phyloP scores from a whole-genome alignment of 305 asterid genomes.

The Ilex paraguariensis region DNA sequence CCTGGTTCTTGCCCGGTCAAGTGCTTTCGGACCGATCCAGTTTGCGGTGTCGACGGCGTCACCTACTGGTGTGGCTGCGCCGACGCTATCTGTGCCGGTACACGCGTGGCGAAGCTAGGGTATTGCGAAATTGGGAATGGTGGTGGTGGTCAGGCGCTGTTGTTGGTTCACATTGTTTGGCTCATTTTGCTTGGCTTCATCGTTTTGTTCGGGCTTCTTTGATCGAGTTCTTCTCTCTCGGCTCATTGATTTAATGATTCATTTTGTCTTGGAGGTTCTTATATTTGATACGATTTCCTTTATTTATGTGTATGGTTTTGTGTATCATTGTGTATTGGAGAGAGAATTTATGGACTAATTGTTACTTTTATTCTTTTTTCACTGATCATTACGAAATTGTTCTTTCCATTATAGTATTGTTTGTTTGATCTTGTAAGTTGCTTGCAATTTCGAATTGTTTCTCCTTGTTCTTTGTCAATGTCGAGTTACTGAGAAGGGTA shows the following conservation, averaged over 20 bases:
- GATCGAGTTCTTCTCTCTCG: constrained; percentile 11
- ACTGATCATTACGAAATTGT: too few species aligned
- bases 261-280: background rate
- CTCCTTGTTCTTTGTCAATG: too few species aligned
- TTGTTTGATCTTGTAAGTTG: too few species aligned
- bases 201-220: constrained; percentile 77
- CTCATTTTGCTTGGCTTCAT: constrained; percentile 73
- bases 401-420: too few species aligned
- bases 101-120: constrained; percentile 69
- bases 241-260: too few species aligned
- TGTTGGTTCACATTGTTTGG: constrained; percentile 92
- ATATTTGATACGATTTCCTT: background rate
- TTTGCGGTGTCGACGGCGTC: constrained; percentile 74
- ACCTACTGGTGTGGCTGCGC: constrained; percentile 98
- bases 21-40: constrained; percentile 89
- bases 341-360: constrained; percentile 2
- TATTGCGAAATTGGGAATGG: constrained; percentile 82
- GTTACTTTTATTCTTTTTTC: background rate
- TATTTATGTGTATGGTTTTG: background rate
- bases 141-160: constrained; percentile 73
- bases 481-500: too few species aligned
- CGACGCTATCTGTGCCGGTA: constrained; percentile 82
- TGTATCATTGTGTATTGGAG: constrained; percentile 4
- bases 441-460: too few species aligned
- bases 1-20: constrained; percentile 56